These are phyloP conservation scores for Thermomyces lanuginosus DNA, from an alignment of 2,329 filamentous ascomycete species.

Conservation along the genomic window DNA sequence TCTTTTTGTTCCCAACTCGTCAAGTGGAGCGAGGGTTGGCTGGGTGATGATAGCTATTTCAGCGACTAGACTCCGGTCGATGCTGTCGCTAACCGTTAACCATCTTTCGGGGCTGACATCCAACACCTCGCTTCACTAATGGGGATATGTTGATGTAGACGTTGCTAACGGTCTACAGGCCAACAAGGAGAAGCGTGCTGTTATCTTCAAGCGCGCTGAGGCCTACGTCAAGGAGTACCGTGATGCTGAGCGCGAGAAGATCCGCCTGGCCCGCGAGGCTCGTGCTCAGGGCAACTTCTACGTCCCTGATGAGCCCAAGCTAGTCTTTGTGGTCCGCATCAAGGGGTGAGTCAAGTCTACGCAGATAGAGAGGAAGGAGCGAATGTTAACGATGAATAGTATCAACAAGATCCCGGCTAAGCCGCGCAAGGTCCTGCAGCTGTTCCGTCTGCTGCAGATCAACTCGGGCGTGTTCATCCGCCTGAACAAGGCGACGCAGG, in stretches of 20 bases:
- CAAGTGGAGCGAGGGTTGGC: constrained; percentile 21
- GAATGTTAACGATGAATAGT: constrained; percentile 35
- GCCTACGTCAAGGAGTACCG: constrained; percentile 99
- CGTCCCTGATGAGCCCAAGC: constrained; percentile 84
- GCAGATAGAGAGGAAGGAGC: not conserved
- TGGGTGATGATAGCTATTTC: constrained; percentile 76
- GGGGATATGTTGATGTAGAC: constrained; percentile 6
- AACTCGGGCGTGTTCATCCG: constrained; percentile 99
- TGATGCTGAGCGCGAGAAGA: constrained; percentile 93
- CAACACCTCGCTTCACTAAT: constrained; percentile 6
- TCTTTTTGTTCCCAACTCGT: constrained; percentile 16
- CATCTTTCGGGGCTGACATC: constrained; percentile 57
- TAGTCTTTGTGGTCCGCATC: constrained; percentile 97
- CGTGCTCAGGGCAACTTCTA: constrained; percentile 89
- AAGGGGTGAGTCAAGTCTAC: constrained; percentile 52
- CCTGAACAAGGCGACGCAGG: constrained; percentile 90
- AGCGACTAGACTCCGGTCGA: constrained; percentile 90
- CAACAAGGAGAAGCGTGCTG: constrained; percentile 95
- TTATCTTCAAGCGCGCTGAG: constrained; percentile 99
- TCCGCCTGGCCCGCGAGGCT: constrained; percentile 75
- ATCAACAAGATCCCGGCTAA: constrained; percentile 99
- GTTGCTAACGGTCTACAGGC: constrained; percentile 41
- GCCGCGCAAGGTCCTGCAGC: constrained; percentile 99
- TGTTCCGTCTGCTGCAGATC: constrained; percentile 98
- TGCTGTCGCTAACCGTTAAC: constrained; percentile 66